Evolutionary conservation across 2,329 filamentous ascomycete species (phyloP).

Genomic region (Sporothrix pseudoabietina): DNA sequence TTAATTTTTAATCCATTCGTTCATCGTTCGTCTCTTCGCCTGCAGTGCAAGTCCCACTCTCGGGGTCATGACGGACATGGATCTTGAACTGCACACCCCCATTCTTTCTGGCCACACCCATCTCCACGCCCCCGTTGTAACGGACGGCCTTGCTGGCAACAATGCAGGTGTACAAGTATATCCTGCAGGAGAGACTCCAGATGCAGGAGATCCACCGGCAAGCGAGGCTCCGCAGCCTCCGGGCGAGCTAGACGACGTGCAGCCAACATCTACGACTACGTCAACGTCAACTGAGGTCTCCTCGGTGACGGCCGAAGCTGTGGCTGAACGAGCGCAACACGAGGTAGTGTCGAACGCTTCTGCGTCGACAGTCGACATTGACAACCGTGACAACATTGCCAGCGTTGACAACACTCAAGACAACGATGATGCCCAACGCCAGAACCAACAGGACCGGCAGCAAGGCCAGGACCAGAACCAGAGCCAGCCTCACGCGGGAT

Average conservation of each 20-base stretch:
- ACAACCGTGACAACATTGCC: not conserved
- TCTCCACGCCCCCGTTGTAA: not conserved
- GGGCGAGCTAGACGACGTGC: not conserved
- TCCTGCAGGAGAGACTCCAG: not conserved
- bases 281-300: not conserved
- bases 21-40: not conserved
- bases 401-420: not conserved
- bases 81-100: not conserved
- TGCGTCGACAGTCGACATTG: not conserved
- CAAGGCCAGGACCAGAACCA: not conserved
- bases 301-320: not conserved
- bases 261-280: not conserved
- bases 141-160: slow-evolving; percentile 7
- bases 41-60: slow-evolving; percentile 2
- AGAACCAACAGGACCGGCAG: not conserved
- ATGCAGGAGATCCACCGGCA: slow-evolving; percentile 12
- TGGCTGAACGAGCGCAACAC: not conserved
- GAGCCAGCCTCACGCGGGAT: not conserved
- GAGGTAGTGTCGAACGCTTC: not conserved
- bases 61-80: slow-evolving; percentile 8
- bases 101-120: not conserved
- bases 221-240: slow-evolving; percentile 16
- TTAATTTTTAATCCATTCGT: not conserved
- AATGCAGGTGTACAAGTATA: not conserved
- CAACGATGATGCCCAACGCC: slow-evolving; percentile 13